Evolutionary conservation across 1,284 basidiomycete genomes (phyloP).

Genomic region (Puccinia sorghi): DNA sequence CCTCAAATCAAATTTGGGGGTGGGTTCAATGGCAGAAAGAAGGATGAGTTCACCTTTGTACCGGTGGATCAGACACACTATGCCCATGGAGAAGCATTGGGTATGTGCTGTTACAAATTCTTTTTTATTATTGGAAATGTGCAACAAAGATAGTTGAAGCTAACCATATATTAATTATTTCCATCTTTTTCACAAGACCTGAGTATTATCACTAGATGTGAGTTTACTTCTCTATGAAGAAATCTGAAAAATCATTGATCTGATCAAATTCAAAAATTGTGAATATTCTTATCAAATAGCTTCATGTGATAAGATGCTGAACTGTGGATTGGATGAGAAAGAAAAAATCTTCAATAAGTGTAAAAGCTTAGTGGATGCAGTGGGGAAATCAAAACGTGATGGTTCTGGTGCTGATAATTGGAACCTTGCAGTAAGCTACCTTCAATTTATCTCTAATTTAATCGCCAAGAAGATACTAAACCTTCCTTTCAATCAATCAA

Average conservation of each 20-base stretch:
- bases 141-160: neutral
- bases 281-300: slow-evolving; percentile 2
- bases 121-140: neutral
- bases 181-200: neutral
- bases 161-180: neutral
- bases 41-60: slow-evolving; percentile 2
- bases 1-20: slow-evolving; percentile 7
- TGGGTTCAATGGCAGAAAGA: slow-evolving; percentile 5
- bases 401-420: slow-evolving; percentile 36
- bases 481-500: no score
- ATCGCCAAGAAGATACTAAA: no score
- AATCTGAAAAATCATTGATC: neutral
- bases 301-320: slow-evolving; percentile 25
- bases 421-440: slow-evolving; percentile 27
- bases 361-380: neutral
- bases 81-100: slow-evolving; percentile 10
- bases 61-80: neutral
- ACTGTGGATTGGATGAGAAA: slow-evolving; percentile 13
- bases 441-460: no score
- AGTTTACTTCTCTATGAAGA: neutral
- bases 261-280: neutral
- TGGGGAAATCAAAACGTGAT: slow-evolving; percentile 10
- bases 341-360: slow-evolving; percentile 5
- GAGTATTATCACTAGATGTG: slow-evolving; percentile 20
- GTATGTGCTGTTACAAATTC: neutral